phyloP scores from a whole-genome alignment of 1,284 basidiomycete genomes.

The Apiotrichum gracile region DNA sequence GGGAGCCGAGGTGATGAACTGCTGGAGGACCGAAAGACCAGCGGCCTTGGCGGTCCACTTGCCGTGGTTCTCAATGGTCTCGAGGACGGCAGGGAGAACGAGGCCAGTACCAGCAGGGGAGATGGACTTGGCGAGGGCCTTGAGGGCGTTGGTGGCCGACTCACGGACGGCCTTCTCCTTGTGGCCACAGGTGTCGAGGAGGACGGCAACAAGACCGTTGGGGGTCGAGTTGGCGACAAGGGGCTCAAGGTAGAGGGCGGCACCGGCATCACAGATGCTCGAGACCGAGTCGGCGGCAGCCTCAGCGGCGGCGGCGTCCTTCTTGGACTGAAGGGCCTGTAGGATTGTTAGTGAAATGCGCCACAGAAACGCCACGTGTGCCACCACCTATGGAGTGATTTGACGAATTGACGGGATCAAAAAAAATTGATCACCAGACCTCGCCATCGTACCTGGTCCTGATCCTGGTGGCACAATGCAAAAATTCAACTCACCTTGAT shows the following conservation, averaged over 20 bases:
- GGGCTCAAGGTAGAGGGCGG: constrained; percentile 82
- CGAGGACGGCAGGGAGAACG: constrained; percentile 82
- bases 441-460: background rate
- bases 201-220: constrained; percentile 68
- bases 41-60: constrained; percentile 99
- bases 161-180: constrained; percentile 67
- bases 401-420: background rate
- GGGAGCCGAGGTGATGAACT: constrained; percentile 80
- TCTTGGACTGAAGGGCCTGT: constrained; percentile 55
- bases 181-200: constrained; percentile 85
- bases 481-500: constrained; percentile 54
- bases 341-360: background rate
- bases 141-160: constrained; percentile 79
- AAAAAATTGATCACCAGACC: background rate
- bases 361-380: background rate
- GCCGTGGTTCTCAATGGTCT: constrained; percentile 71
- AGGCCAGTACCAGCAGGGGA: constrained; percentile 84
- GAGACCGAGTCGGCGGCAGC: constrained; percentile 44
- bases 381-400: background rate
- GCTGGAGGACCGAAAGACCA: constrained; percentile 75
- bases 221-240: constrained; percentile 66
- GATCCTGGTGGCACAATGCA: background rate
- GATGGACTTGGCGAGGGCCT: constrained; percentile 71
- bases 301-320: constrained; percentile 50
- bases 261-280: constrained; percentile 65